Evolutionary conservation across 2,329 filamentous ascomycete genomes (phyloP), one percentile per base, ranked within the genome.

Genomic region (Botryotinia calthae): DNA sequence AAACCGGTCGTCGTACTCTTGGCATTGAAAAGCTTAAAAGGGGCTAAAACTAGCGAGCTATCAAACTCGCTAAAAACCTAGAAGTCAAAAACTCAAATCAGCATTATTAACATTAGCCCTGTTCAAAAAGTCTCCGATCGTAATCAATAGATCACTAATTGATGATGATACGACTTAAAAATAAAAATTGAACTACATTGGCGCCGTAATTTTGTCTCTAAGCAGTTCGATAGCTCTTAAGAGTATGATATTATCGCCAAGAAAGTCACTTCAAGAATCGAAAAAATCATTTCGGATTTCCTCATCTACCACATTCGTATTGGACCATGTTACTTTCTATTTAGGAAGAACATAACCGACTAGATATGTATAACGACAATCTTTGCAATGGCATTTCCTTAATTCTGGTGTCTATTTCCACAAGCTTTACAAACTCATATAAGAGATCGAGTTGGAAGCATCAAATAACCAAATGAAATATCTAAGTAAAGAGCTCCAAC

Each of bases 21-120:
- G 34, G 31, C 64, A 66, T 37, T 28, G 31, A 10, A 28, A 28
- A 40, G 3, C 14, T 20, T 18, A 40, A 54, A 67, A 67, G 64
- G 64, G 64, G 64, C 34, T 56, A 40, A 67, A 67, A 48, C 31
- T 66, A 66, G 31, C 63, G 63, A 66, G 34, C 14, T 20, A 12
- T 34, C 22, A 6, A 40, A 8, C 46, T 67, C 64, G 64, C 64
- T 67, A 65, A 65, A 56, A 56, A n/a, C 18, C n/a, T 31, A 20
- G 9, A 28, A 18, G 25, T 63, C 8, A 42, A 44, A n/a, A 63
- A 63, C 8, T 28, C 28, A 44, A 34, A 6, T 40, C 34, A n/a
- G 58, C 22, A 40, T 16, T 40, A 62, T n/a, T 37, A 18, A 37
- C 2, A 9, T 18, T 62, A n/a, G 34, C 34, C 58, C 2, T n/a